phyloP scores from a whole-genome alignment of 495 filamentous ascomycete genomes.

The Tuber melanosporum region DNA sequence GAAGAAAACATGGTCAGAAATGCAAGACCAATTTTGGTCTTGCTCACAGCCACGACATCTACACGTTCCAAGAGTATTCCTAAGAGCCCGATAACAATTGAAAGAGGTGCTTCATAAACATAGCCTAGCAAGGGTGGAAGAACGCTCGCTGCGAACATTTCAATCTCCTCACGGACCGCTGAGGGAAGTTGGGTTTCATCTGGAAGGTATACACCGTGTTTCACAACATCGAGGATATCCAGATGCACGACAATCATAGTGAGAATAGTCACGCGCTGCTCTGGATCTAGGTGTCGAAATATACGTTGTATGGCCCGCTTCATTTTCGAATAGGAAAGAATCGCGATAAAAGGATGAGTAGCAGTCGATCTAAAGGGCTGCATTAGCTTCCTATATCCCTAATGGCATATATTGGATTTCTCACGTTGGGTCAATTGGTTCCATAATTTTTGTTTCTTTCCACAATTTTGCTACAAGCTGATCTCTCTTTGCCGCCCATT shows the following conservation, averaged over 20 bases:
- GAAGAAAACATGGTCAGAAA: constrained; percentile 93
- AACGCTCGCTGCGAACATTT: constrained; percentile 77
- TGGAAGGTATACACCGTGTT: constrained; percentile 59
- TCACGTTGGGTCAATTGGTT: constrained; percentile 60
- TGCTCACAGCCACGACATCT: constrained; percentile 69
- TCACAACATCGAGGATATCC: constrained; percentile 83
- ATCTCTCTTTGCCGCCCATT: constrained; percentile 66
- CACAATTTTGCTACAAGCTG: constrained; percentile 74
- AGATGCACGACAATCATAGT: constrained; percentile 95
- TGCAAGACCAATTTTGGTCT: constrained; percentile 75
- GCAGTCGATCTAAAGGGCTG: constrained; percentile 45
- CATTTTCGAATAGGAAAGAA: constrained; percentile 89
- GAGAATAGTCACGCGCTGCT: constrained; percentile 87
- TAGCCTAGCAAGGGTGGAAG: constrained; percentile 84
- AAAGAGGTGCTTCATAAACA: constrained; percentile 81
- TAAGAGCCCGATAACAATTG: constrained; percentile 81
- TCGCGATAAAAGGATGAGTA: constrained; percentile 91
- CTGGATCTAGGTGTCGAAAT: constrained; percentile 83
- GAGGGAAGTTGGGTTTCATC: constrained; percentile 63
- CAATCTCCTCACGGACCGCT: constrained; percentile 77
- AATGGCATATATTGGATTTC: constrained; percentile 44
- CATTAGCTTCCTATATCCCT: constrained; percentile 28
- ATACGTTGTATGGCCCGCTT: constrained; percentile 92
- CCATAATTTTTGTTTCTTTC: constrained; percentile 78
- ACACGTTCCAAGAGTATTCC: constrained; percentile 75